Base-by-base conservation (phyloP, 345 rosid species). In the Salix koriyanagi region DNA sequence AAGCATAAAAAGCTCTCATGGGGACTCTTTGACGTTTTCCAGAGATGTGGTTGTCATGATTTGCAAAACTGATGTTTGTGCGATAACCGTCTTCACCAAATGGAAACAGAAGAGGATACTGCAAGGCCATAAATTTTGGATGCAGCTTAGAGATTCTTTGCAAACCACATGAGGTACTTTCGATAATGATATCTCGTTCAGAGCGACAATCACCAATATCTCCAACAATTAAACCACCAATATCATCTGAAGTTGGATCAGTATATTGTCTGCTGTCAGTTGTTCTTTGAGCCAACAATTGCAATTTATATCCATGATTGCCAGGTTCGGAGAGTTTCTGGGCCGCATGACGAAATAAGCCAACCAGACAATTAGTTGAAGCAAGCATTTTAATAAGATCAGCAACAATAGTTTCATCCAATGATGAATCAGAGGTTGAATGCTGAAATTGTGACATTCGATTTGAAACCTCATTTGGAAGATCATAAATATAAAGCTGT, bases 21-120 rank as follows among this genome's bases (percentile, higher is more conserved):
- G 68, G 9, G 0, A 23, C 26, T 4, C 36, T 23, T n/a, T 23
- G 23, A 1, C 1, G 1, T 26, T n/a, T 62, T 6, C 34, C 14
- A 6, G 7, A 2, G 0, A 5, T 4, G 0, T 65, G 36, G 0
- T 65, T 0, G 1, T 30, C 68, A 1, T 11, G 14, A 5, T 65
- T 3, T 1, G 12, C 23, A 30, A 14, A 39, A 2, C 16, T 1
- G 6, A 71, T 28, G 3, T 30, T 25, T 2, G 7, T 6, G 9
- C 9, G 15, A 4, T 9, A 68, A 1, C 71, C 30, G 13, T 68
- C 54, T 6, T 68, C 71, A 4, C 71, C 34, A 42, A 1, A 68
- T 39, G 19, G 71, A 18, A 68, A 68, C 0, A 68, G 28, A 2
- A 68, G 8, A 9, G 54, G 65, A 5, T 60, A 60, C 1, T 54